Evolutionary conservation across 352 stramenopile species (phyloP), one percentile per base, ranked within the genome.

Genomic region (Phytophthora fragariaefolia): DNA sequence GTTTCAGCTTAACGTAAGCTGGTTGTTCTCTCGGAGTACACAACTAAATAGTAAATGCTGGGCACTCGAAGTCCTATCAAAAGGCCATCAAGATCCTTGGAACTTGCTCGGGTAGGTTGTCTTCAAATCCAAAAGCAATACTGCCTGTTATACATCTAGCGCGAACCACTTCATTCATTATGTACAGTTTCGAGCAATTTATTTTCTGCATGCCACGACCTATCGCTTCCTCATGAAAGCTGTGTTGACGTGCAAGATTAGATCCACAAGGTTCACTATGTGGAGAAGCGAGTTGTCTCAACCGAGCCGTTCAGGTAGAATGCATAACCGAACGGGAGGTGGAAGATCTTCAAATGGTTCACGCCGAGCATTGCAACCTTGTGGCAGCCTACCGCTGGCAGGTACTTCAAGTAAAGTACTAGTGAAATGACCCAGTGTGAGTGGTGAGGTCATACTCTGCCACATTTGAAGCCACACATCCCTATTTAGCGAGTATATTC

Each of bases 221-320:
- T 38, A 18, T 47, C 9, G 2, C n/a, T 46, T 24, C 38, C n/a
- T 46, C 2, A 30, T 13, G 54, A 56, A 49, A 15, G 58, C 48
- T 4, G 43, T 47, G 52, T 77, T 57, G 23, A 74, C 30, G 23
- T 74, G 66, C 30, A 71, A 32, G n/a, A 65, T 34, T 2, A 57
- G 34, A 18, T 63, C 30, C 2, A 52, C n/a, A 4, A 66, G 15
- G 4, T 24, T 26, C 0, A 60, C 15, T 22, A 30, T 17, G 17
- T 66, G 48, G 4, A 71, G 36, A 2, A 23, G 1, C 40, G 40
- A 47, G 13, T 18, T 58, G 23, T 49, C 20, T 23, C 45, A 48
- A 3, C 13, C 10, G 8, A 23, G 2, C 4, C 48, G 55, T 22
- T 50, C 49, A 7, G 17, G 17, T 4, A 50, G 50, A 18, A 45